Percentiles rank a stretch among this genome's conserved stretches.
Conservation (phyloP, 75 land plant genomes). For the Cupressus sempervirens region DNA sequence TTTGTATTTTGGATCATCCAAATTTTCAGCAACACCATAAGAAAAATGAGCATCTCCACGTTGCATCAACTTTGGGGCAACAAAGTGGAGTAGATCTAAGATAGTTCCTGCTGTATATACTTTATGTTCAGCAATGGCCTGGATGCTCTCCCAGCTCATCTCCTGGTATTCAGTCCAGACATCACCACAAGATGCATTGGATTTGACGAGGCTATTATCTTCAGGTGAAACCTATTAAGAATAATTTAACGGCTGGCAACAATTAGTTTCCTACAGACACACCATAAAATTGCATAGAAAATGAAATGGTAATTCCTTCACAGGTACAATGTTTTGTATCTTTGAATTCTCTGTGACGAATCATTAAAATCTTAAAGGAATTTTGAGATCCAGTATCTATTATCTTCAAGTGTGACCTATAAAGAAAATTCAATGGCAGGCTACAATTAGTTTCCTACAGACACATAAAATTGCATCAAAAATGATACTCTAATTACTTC, state of each 20-base stretch:
- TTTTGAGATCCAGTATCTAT: not conserved
- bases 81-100: constrained; percentile 59
- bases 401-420: too few species aligned
- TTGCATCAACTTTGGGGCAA: constrained; percentile 87
- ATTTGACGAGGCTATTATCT: constrained; percentile 13
- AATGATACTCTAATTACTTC: not conserved
- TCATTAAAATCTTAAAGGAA: not conserved
- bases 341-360: not conserved
- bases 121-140: constrained; percentile 63
- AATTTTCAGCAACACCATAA: constrained; percentile 75
- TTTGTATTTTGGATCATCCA: constrained; percentile 68
- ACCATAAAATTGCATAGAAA: not conserved
- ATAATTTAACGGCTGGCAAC: not conserved
- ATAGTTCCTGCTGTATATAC: constrained; percentile 56
- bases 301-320: not conserved
- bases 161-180: constrained; percentile 95
- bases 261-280: not conserved
- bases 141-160: constrained; percentile 61
- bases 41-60: constrained; percentile 75
- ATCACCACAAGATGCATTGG: constrained; percentile 58
- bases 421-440: too few species aligned
- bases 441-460: not conserved
- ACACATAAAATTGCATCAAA: not conserved
- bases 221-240: constrained; percentile 16
- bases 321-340: not conserved